Conservation (phyloP, 2,329 filamentous ascomycete genomes). For the Aspergillus sp. region DNA sequence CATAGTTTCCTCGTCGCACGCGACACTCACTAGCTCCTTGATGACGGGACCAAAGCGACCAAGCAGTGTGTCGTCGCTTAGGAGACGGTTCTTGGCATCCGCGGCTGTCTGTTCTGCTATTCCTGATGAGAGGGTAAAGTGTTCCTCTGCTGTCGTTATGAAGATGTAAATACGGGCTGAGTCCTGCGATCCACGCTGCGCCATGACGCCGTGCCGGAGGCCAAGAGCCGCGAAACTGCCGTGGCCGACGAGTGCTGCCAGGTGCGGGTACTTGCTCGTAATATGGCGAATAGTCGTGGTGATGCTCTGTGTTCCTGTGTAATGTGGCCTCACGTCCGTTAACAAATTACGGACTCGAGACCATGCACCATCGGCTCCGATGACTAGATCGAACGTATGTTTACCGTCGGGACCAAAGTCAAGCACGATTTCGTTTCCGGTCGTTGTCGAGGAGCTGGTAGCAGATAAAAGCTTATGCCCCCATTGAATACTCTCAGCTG, state of each 20-base stretch:
- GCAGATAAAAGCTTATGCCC: conserved; percentile 14
- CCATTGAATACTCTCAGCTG: conserved; percentile 13
- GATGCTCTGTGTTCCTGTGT: conserved; percentile 13
- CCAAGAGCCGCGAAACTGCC: conserved; percentile 22
- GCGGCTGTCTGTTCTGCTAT: conserved; percentile 6
- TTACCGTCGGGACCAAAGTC: conserved; percentile 8
- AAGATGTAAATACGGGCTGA: conserved; percentile 19
- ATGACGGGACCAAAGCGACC: conserved; percentile 12
- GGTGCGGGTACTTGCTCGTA: conserved; percentile 14
- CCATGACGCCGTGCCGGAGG: conserved; percentile 18
- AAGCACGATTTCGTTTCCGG: conserved; percentile 5
- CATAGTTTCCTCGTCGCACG: conserved; percentile 13
- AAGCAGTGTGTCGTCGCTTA: conserved; percentile 11
- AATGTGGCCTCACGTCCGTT: conserved; percentile 14
- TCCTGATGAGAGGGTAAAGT: conserved; percentile 8
- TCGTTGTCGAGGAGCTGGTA: neutral
- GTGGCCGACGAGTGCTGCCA: conserved; percentile 16
- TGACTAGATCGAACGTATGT: conserved; percentile 14
- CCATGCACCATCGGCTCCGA: conserved; percentile 27
- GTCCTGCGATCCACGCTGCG: conserved; percentile 18
- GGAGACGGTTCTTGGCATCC: conserved; percentile 9
- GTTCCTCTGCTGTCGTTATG: conserved; percentile 15
- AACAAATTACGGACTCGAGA: conserved; percentile 15
- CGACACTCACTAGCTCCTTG: conserved; percentile 14
- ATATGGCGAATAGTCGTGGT: conserved; percentile 15